A percentile compares a stretch with the other conserved stretches of the same genome.
These are phyloP conservation scores for Talaromyces sp. DNA, from an alignment of 2,329 filamentous ascomycete species.

Conservation along the genomic window DNA sequence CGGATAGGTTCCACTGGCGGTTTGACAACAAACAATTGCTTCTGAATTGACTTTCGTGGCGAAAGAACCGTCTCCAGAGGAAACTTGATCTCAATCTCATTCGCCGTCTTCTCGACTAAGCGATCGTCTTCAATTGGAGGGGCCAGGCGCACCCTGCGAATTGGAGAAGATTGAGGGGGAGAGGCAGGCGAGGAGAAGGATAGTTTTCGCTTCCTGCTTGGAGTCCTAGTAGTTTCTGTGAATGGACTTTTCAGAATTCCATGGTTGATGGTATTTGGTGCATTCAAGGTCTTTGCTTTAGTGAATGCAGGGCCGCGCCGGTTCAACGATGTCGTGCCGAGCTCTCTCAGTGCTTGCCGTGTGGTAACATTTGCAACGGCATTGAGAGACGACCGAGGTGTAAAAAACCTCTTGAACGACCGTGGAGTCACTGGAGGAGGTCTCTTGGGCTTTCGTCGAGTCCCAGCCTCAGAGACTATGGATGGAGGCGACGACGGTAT, in stretches of 20 bases:
- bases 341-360: slow-evolving; percentile 46
- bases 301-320: slow-evolving; percentile 44
- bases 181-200: slow-evolving; percentile 48
- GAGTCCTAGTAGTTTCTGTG: slow-evolving; percentile 36
- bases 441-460: slow-evolving; percentile 42
- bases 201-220: slow-evolving; percentile 48
- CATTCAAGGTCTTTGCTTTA: slow-evolving; percentile 32
- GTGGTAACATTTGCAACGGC: slow-evolving; percentile 38
- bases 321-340: slow-evolving; percentile 46
- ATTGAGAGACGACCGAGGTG: slow-evolving; percentile 46
- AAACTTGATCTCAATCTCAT: slow-evolving; percentile 27
- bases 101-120: slow-evolving; percentile 29
- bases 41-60: slow-evolving; percentile 17
- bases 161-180: slow-evolving; percentile 51
- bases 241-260: slow-evolving; percentile 30
- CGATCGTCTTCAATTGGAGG: slow-evolving; percentile 33
- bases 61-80: slow-evolving; percentile 8
- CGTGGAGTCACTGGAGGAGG: slow-evolving; percentile 52
- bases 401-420: slow-evolving; percentile 53
- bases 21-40: slow-evolving; percentile 15
- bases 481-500: slow-evolving; percentile 46
- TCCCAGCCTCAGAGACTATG: slow-evolving; percentile 38
- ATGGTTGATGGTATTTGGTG: slow-evolving; percentile 19
- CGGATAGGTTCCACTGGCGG: slow-evolving; percentile 34
- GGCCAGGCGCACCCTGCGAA: slow-evolving; percentile 43